Conservation (phyloP, 768 basidiomycete species). For the Hygrocybe coccinea region DNA sequence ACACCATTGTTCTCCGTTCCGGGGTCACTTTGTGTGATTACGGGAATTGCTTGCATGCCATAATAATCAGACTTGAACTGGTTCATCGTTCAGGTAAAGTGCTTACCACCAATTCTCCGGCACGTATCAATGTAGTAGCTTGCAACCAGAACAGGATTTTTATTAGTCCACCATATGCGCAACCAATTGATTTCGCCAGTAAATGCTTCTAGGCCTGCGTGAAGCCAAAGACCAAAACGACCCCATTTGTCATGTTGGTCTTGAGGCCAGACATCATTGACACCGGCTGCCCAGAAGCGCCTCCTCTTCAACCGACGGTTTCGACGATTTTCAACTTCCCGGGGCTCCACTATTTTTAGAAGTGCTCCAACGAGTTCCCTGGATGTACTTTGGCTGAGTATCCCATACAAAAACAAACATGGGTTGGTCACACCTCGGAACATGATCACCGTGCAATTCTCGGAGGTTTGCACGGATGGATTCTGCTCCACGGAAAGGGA, state of each 20-base stretch:
- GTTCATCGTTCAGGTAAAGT: not conserved
- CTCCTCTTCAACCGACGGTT: constrained; percentile 15
- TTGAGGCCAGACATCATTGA: constrained; percentile 29
- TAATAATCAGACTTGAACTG: not conserved
- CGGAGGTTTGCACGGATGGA: too few species aligned
- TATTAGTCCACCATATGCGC: constrained; percentile 32
- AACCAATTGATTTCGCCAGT: constrained; percentile 26
- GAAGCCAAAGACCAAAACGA: constrained; percentile 31
- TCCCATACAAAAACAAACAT: too few species aligned
- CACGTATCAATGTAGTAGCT: constrained; percentile 1
- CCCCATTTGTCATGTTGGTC: constrained; percentile 39
- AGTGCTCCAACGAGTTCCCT: constrained; percentile 4
- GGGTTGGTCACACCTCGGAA: too few species aligned
- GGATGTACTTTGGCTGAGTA: not conserved
- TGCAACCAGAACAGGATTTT: constrained; percentile 26
- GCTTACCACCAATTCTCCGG: constrained; percentile 13
- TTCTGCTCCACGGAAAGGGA: too few species aligned
- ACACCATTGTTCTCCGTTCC: constrained; percentile 41
- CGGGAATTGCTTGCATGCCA: constrained; percentile 25
- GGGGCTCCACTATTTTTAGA: constrained; percentile 11
- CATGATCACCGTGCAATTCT: too few species aligned
- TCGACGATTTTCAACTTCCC: constrained; percentile 5
- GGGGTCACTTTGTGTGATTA: constrained; percentile 42
- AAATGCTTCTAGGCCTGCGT: constrained; percentile 27
- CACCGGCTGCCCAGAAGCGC: constrained; percentile 29